Base-by-base conservation (phyloP, 257 asterid species). In the Scutellaria barbata region DNA sequence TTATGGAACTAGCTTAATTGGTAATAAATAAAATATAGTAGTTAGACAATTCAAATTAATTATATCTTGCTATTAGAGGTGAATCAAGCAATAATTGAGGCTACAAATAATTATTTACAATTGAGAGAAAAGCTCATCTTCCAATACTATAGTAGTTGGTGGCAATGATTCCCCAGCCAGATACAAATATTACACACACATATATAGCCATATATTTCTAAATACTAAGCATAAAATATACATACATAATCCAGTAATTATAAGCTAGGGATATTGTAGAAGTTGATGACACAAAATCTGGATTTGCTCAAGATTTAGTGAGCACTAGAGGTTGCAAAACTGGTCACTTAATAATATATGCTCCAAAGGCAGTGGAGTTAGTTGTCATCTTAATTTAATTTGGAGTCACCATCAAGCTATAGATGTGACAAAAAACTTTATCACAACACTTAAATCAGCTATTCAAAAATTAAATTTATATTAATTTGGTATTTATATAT, bases 361-460 rank as follows among this genome's bases (percentile, higher is more conserved):
- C 78, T 81, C 82, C 85, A 81, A 81, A 69, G 60, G 67, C 57
- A 81, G 82, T 77, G 85, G 85, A 74, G 80, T 77, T 77, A 66
- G 82, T 77, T 64, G 66, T 13, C 18, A 10, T 25, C 30, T 70
- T 69, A 73, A 30, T 77, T 74, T 74, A 73, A 70, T 69, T 1
- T 78, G 59, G 40, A 74, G 75, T 77, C 82, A 60, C 72, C 73
- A 77, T 77, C 76, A 74, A 60, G 20, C 76, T 60, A 53, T 64
- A 65, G 60, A 81, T 64, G 11, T 73, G 75, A 69, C 80, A 20
- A 54, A 65, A 69, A 68, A 57, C 69, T 69, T 66, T 46, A 12
- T 20, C 37, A 50, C 5, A 22, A 48, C 72, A 60, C 48, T 63
- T 50, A 42, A 63, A 74, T 58, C 53, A 79, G 16, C 69, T 53